phyloP scores from a whole-genome alignment of 352 stramenopile species.

The Phytophthora rubi region DNA sequence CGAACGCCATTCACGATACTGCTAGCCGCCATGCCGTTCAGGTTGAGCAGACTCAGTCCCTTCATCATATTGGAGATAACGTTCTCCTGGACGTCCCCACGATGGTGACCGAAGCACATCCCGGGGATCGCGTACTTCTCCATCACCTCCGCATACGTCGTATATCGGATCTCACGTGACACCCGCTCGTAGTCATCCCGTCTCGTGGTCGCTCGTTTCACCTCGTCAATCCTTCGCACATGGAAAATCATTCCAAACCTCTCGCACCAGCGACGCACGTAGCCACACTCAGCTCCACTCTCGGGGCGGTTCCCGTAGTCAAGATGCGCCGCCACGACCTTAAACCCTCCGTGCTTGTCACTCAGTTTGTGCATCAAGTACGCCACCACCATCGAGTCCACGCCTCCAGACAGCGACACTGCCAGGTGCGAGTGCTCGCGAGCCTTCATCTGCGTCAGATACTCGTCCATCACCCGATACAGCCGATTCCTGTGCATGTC shows the following conservation, averaged over 20 bases:
- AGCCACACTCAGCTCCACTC: constrained; percentile 92
- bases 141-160: constrained; percentile 91
- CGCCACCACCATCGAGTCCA: constrained; percentile 98
- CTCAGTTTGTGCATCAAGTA: constrained; percentile 91
- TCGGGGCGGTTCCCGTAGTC: constrained; percentile 97
- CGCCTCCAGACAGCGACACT: constrained; percentile 94
- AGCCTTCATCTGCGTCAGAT: constrained; percentile 58
- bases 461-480: constrained; percentile 77
- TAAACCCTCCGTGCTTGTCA: constrained; percentile 55
- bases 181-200: constrained; percentile 97
- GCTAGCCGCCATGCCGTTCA: constrained; percentile 94
- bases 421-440: constrained; percentile 59
- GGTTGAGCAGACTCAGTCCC: constrained; percentile 90
- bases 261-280: constrained; percentile 91
- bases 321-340: constrained; percentile 94
- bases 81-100: constrained; percentile 98
- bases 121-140: constrained; percentile 72
- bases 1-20: constrained; percentile 76
- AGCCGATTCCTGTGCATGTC: constrained; percentile 75
- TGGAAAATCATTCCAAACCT: constrained; percentile 82
- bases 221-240: constrained; percentile 91
- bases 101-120: constrained; percentile 97
- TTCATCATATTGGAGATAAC: constrained; percentile 98
- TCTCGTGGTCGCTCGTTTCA: constrained; percentile 90
- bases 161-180: constrained; percentile 94